phyloP scores from a whole-genome alignment of 305 asterid species.

The Rubia tinctorum region DNA sequence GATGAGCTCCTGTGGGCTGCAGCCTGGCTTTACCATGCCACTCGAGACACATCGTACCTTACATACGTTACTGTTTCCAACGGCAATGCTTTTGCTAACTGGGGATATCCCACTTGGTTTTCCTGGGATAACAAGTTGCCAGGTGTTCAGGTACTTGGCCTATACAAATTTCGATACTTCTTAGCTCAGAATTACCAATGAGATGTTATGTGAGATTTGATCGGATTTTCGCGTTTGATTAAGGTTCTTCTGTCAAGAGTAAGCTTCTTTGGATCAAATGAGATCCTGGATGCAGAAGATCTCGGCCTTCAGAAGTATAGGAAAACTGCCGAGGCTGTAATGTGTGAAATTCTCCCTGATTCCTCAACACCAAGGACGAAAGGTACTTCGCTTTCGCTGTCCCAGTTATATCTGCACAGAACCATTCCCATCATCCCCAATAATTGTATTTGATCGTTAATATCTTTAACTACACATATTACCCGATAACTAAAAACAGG shows the following conservation, averaged over 20 bases:
- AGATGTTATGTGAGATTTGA: background rate
- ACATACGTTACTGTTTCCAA: slow-evolving; percentile 32
- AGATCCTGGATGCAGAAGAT: slow-evolving; percentile 32
- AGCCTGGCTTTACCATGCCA: slow-evolving; percentile 76
- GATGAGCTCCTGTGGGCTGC: slow-evolving; percentile 87
- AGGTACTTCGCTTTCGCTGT: slow-evolving; percentile 24
- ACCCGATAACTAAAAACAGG: slow-evolving; percentile 26
- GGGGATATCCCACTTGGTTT: slow-evolving; percentile 59
- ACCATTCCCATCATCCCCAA: too few relatives aligned
- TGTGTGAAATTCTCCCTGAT: slow-evolving; percentile 61
- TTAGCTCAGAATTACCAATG: background rate
- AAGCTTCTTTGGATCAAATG: slow-evolving; percentile 41
- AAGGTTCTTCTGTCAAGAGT: slow-evolving; percentile 68
- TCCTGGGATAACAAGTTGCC: slow-evolving; percentile 64
- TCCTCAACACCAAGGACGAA: slow-evolving; percentile 48
- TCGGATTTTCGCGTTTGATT: background rate
- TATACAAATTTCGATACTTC: background rate
- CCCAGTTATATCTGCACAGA: too few relatives aligned
- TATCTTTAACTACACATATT: too few relatives aligned
- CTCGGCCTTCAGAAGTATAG: slow-evolving; percentile 57
- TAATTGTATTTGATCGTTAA: too few relatives aligned
- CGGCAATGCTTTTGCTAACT: slow-evolving; percentile 44
- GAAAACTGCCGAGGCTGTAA: slow-evolving; percentile 51
- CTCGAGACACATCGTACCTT: slow-evolving; percentile 40
- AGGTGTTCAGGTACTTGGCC: slow-evolving; percentile 50